A percentile compares a stretch with the other conserved stretches of the same genome.
Conservation (phyloP, 805 yeast species). For the Vanderwaltozyma yarrowii region DNA sequence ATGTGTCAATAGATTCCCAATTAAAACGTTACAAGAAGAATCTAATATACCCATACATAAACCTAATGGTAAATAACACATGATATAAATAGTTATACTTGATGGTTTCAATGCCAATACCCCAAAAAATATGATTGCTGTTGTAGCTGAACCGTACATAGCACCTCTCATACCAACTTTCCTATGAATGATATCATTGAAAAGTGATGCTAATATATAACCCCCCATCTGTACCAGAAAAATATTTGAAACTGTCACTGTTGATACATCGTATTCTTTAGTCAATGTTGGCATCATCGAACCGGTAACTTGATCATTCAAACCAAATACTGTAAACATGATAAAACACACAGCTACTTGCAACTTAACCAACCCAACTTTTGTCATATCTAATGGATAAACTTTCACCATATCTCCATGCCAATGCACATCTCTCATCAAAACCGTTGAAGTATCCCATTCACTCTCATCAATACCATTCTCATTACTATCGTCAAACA, state of each 20-base stretch:
- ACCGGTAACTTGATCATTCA: slow-evolving; percentile 28
- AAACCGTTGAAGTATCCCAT: neutral
- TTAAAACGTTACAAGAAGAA: slow-evolving; percentile 25
- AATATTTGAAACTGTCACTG: slow-evolving; percentile 21
- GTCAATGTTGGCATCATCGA: slow-evolving; percentile 26
- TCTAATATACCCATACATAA: slow-evolving; percentile 27
- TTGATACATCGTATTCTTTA: slow-evolving; percentile 18
- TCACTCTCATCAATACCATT: neutral
- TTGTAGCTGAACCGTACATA: slow-evolving; percentile 13
- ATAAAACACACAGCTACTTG: slow-evolving; percentile 23
- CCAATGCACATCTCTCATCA: slow-evolving; percentile 16
- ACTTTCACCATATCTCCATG: slow-evolving; percentile 17
- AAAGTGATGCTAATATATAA: slow-evolving; percentile 22
- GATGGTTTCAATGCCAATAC: slow-evolving; percentile 18
- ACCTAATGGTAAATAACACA: slow-evolving; percentile 26
- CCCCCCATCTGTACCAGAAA: slow-evolving; percentile 25
- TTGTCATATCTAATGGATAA: slow-evolving; percentile 22
- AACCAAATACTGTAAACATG: slow-evolving; percentile 25
- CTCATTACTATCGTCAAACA: neutral
- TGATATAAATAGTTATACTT: slow-evolving; percentile 14
- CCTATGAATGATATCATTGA: slow-evolving; percentile 22
- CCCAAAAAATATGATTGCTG: slow-evolving; percentile 13
- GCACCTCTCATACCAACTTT: slow-evolving; percentile 24
- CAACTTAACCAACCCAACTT: slow-evolving; percentile 17
- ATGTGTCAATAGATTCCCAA: slow-evolving; percentile 31